These are phyloP conservation scores for Globisporangium okanoganense DNA, from an alignment of 352 stramenopile genomes.

Conservation along the genomic window DNA sequence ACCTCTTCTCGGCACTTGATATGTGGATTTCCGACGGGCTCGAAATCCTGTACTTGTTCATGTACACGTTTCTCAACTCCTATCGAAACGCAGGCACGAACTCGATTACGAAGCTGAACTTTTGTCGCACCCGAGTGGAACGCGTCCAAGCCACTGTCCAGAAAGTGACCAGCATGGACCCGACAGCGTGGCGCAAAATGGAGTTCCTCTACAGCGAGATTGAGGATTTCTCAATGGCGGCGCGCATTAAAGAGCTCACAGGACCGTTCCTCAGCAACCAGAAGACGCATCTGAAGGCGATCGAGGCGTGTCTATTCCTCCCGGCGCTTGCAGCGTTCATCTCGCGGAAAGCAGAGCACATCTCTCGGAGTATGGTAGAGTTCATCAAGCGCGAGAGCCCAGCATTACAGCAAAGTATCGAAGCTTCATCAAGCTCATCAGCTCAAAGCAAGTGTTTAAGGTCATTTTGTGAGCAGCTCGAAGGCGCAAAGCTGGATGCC, in stretches of 20 bases:
- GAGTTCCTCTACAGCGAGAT: constrained; percentile 15
- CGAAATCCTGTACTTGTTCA: constrained; percentile 17
- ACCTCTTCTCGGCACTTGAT: constrained; percentile 3
- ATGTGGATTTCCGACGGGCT: constrained; percentile 11
- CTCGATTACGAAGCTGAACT: constrained; percentile 14
- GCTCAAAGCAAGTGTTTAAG: background rate
- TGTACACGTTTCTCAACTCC: constrained; percentile 18
- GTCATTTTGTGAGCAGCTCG: background rate
- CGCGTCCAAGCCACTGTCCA: constrained; percentile 10
- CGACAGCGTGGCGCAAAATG: constrained; percentile 7
- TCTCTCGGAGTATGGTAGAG: constrained; percentile 7
- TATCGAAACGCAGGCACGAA: constrained; percentile 9
- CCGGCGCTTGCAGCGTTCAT: constrained; percentile 7
- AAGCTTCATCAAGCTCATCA: background rate
- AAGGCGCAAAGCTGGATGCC: background rate
- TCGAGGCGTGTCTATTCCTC: constrained; percentile 17
- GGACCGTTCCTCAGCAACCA: constrained; percentile 6
- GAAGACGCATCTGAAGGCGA: constrained; percentile 6
- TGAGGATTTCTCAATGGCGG: constrained; percentile 4
- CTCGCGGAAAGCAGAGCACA: constrained; percentile 11
- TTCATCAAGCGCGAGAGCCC: constrained; percentile 3
- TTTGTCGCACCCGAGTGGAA: constrained; percentile 13
- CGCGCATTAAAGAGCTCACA: constrained; percentile 13
- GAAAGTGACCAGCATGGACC: constrained; percentile 13
- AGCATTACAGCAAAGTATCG: background rate